These are phyloP conservation scores for Penicillium sp. DNA, from an alignment of 2,329 filamentous ascomycete species.

Conservation along the genomic window DNA sequence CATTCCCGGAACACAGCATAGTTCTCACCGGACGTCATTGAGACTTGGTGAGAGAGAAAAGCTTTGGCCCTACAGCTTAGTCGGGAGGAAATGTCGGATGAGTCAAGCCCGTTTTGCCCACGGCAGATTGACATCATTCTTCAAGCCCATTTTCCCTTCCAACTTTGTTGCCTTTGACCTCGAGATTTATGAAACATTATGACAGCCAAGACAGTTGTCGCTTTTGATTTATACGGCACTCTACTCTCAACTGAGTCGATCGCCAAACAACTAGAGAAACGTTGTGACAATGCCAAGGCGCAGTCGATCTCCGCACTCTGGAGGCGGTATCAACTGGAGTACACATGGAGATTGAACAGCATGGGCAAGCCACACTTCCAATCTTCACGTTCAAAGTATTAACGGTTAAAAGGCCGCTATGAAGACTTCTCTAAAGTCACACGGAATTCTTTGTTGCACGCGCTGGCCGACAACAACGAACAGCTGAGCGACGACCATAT, in stretches of 20 bases:
- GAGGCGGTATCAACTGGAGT: slow-evolving; percentile 70
- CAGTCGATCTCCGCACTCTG: slow-evolving; percentile 58
- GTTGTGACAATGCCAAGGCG: slow-evolving; percentile 59
- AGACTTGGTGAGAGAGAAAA: neutral
- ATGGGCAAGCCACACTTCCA: slow-evolving; percentile 57
- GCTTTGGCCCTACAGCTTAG: neutral
- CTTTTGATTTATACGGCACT: slow-evolving; percentile 75
- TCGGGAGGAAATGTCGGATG: neutral
- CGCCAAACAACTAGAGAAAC: slow-evolving; percentile 53
- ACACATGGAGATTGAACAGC: slow-evolving; percentile 71
- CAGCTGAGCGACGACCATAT: slow-evolving; percentile 46
- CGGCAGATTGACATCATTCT: slow-evolving; percentile 18
- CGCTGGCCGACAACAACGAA: slow-evolving; percentile 56
- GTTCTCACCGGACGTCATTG: slow-evolving; percentile 45
- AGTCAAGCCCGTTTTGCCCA: neutral
- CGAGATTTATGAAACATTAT: slow-evolving; percentile 6
- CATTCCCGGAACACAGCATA: slow-evolving; percentile 71
- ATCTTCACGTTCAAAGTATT: neutral
- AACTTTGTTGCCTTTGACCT: neutral
- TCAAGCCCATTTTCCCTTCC: neutral
- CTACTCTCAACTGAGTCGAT: slow-evolving; percentile 70
- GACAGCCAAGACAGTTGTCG: slow-evolving; percentile 49
- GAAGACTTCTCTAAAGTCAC: slow-evolving; percentile 64
- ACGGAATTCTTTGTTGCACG: slow-evolving; percentile 59
- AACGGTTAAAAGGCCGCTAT: slow-evolving; percentile 52